Conservation (phyloP, 1,284 basidiomycete species). For the Trichosporon ovoides region DNA sequence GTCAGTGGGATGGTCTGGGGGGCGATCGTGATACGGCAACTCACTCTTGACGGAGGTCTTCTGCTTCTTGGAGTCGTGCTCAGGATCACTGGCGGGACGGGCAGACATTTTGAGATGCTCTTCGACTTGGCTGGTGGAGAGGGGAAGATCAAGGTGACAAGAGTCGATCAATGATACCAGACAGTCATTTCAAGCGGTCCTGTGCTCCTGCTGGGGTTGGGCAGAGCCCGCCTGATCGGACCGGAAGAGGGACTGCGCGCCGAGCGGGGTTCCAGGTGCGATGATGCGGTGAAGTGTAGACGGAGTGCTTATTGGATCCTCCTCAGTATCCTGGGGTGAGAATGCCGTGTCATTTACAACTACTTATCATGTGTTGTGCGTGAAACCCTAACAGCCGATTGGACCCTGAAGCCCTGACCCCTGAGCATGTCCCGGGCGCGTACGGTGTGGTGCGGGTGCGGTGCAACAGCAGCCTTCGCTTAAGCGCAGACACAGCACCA, state of each 20-base stretch:
- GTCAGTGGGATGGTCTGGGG: conserved; percentile 8
- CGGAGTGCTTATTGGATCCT: background rate
- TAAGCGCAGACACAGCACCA: no score
- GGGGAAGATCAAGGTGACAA: background rate
- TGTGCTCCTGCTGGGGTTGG: no score
- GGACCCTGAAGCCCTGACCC: background rate
- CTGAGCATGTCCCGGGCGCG: background rate
- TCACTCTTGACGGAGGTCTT: conserved; percentile 20
- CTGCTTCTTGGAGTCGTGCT: conserved; percentile 26
- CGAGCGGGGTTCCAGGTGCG: conserved; percentile 4
- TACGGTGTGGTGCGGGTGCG: no score
- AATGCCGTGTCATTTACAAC: background rate
- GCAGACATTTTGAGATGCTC: conserved; percentile 15
- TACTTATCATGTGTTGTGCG: no score
- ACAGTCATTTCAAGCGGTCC: no score
- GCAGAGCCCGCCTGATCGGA: background rate
- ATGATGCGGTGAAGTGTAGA: background rate
- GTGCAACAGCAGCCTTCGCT: no score
- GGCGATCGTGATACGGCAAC: background rate
- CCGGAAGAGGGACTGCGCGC: background rate
- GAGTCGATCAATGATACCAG: background rate
- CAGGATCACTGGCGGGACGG: conserved; percentile 16
- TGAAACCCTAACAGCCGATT: background rate
- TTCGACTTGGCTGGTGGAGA: background rate
- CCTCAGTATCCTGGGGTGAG: background rate